Evolutionary conservation across 768 basidiomycete species (phyloP).

Genomic region (Leccinum sublutescens): DNA sequence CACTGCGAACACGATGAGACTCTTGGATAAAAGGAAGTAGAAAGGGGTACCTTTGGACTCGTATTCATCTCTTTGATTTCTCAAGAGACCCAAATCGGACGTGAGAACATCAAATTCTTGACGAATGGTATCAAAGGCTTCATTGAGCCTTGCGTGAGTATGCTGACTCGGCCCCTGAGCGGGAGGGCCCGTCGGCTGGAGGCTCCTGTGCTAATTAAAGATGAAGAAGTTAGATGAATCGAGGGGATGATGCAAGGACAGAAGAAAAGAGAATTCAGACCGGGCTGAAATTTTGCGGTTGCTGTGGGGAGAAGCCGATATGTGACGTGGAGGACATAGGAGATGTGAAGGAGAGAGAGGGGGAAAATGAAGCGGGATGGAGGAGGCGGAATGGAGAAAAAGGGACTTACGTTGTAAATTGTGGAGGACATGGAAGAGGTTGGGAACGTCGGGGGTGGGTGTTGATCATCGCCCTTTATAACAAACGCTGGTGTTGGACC

Average conservation of each 20-base stretch:
- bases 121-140: constrained; percentile 77
- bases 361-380: neutral
- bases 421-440: constrained; percentile 38
- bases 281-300: constrained; percentile 27
- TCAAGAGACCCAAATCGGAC: constrained; percentile 62
- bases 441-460: constrained; percentile 37
- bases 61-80: constrained; percentile 84
- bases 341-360: neutral
- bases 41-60: constrained; percentile 70
- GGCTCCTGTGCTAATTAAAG: constrained; percentile 45
- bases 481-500: constrained; percentile 34
- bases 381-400: neutral
- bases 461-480: constrained; percentile 42
- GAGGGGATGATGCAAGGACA: neutral
- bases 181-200: constrained; percentile 51
- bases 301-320: constrained; percentile 2
- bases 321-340: neutral
- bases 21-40: neutral
- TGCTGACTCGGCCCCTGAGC: constrained; percentile 42
- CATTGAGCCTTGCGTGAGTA: constrained; percentile 54
- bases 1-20: constrained; percentile 42
- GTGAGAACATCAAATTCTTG: constrained; percentile 81
- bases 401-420: constrained; percentile 37
- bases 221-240: constrained; percentile 17
- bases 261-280: constrained; percentile 4